Percentiles rank a stretch among this genome's conserved stretches.
These are phyloP conservation scores for Verticillium zaregamsianum DNA, from an alignment of 2,329 filamentous ascomycete species.

Conservation along the genomic window DNA sequence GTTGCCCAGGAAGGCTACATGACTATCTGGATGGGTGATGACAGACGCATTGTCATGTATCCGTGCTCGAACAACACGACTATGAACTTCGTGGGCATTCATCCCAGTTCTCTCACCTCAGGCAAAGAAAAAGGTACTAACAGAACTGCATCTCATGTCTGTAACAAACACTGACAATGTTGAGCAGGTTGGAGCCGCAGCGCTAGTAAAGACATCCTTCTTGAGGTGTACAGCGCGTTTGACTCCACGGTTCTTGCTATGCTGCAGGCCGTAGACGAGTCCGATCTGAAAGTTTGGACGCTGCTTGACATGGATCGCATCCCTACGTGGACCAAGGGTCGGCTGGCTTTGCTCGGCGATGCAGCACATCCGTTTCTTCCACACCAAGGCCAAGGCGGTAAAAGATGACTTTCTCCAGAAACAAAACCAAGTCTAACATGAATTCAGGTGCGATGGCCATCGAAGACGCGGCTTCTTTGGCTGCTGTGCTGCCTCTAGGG, in stretches of 20 bases:
- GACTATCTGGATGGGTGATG: slow-evolving; percentile 34
- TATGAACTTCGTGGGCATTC: slow-evolving; percentile 48
- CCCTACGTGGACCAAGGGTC: slow-evolving; percentile 48
- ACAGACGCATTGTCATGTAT: slow-evolving; percentile 42
- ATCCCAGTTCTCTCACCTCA: slow-evolving; percentile 28
- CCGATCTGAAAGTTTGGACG: slow-evolving; percentile 46
- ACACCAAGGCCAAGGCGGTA: slow-evolving; percentile 29
- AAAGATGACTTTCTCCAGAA: background rate
- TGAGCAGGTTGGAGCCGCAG: slow-evolving; percentile 33
- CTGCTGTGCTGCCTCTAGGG: slow-evolving; percentile 47
- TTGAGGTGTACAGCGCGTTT: slow-evolving; percentile 37
- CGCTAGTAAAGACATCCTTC: slow-evolving; percentile 29
- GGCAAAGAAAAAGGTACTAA: background rate
- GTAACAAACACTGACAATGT: background rate
- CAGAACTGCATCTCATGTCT: background rate
- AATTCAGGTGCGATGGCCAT: slow-evolving; percentile 57
- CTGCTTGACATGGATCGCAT: slow-evolving; percentile 59
- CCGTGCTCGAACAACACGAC: slow-evolving; percentile 38
- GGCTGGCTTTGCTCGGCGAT: slow-evolving; percentile 58
- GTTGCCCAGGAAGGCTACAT: slow-evolving; percentile 23
- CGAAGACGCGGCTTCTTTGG: slow-evolving; percentile 60
- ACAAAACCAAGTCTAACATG: background rate
- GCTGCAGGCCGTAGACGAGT: slow-evolving; percentile 28
- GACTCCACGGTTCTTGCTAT: slow-evolving; percentile 33
- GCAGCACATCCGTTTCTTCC: slow-evolving; percentile 66